Base-by-base conservation (phyloP, 1,284 basidiomycete species). In the Austropuccinia psidii region DNA sequence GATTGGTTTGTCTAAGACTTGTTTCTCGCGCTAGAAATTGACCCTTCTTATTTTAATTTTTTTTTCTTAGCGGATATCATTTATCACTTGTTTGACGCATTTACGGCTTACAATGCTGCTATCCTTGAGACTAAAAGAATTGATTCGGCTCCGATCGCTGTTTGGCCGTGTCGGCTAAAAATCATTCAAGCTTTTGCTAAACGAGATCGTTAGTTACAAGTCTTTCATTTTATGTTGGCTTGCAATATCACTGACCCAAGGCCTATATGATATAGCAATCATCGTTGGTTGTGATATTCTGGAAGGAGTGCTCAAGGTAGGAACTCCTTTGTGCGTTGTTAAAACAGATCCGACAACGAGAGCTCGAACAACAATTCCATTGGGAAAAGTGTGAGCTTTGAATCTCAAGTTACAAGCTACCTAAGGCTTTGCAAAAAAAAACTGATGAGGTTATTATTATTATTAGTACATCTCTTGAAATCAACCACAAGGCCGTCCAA, bases 31-130 rank as follows among this genome's bases (percentile, higher is more conserved):
- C 49, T 35, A 47, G 24, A 13, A 58, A 49, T 69, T 37, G 19
- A 73, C 57, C 65, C 52, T 43, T 9, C 17, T 49, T 29, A 15
- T 37, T n/a, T 41, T 58, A 39, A n/a, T 29, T 73, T 37, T 43
- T 41, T 8, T 72, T 52, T 69, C 43, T 29, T 74, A 90, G 93
- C 93, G 77, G 91, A 93, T 79, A 98, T 98, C 81, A 98, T 99
- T 79, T 99, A 99, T 83, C 96, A 98, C 81, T 83, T 99, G 73
- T 98, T 98, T 81, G 96, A 98, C 80, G 88, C 92, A 31, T 98
- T 98, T 84, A 97, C 89, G 60, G 90, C 89, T n/a, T 98, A 98
- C 83, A 95, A 96, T 81, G 85, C 86, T 75, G 90, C 94, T 82
- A 93, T 98, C 72, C 85, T 85, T 76, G 96, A 97, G 81, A 91